phyloP scores from a whole-genome alignment of 2,329 filamentous ascomycete species.

The Apiospora phragmitis region DNA sequence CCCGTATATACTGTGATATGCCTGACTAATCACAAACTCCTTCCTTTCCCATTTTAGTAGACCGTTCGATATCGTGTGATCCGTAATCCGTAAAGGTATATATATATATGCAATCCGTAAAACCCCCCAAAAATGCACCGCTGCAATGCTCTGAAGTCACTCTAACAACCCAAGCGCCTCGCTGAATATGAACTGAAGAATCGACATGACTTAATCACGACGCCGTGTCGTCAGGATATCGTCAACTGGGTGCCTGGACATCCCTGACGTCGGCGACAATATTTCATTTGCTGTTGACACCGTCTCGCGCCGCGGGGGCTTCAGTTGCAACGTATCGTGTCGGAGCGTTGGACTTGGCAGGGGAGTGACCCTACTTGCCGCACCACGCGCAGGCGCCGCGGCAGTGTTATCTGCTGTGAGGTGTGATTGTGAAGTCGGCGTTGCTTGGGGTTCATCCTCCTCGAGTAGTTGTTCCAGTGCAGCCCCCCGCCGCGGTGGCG shows the following conservation, averaged over 20 bases:
- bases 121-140: not conserved
- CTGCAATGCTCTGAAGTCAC: not conserved
- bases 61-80: slow-evolving; percentile 6
- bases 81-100: slow-evolving; percentile 3
- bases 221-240: not conserved
- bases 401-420: slow-evolving; percentile 10
- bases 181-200: slow-evolving; percentile 8
- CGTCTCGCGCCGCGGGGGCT: not conserved
- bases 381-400: not conserved
- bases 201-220: not conserved
- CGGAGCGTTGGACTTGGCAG: slow-evolving; percentile 19
- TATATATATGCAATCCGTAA: slow-evolving; percentile 4
- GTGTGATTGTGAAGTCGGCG: slow-evolving; percentile 14
- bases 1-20: not conserved
- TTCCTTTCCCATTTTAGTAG: slow-evolving; percentile 1
- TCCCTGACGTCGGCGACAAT: not conserved
- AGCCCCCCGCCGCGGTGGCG: slow-evolving; percentile 58
- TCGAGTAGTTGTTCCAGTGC: slow-evolving; percentile 58
- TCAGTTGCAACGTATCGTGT: slow-evolving; percentile 17
- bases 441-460: slow-evolving; percentile 41
- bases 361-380: slow-evolving; percentile 1
- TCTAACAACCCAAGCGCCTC: slow-evolving; percentile 8
- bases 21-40: not conserved
- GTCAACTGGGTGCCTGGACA: not conserved
- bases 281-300: not conserved